These are phyloP conservation scores for Pseudogymnoascus sp. DNA, from an alignment of 2,329 filamentous ascomycete genomes.

Conservation along the genomic window DNA sequence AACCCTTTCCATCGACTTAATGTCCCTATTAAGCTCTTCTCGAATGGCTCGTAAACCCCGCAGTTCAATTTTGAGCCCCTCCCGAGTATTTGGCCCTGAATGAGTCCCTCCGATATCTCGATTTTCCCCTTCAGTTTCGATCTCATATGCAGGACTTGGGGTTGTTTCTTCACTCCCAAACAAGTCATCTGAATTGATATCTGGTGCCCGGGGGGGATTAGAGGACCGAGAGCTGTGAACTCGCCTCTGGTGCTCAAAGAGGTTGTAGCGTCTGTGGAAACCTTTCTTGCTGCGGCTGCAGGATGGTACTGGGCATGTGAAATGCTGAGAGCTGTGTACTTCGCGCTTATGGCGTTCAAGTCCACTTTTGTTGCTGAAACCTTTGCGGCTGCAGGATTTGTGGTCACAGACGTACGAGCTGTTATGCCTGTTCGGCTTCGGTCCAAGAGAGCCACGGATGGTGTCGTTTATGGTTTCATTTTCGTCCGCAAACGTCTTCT, in stretches of 20 bases:
- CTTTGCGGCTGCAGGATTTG: not conserved
- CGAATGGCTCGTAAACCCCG: not conserved
- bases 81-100: not conserved
- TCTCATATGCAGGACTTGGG: not conserved
- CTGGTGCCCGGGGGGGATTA: not conserved
- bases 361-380: not conserved
- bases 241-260: not conserved
- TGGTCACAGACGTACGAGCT: not conserved
- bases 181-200: not conserved
- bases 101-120: not conserved
- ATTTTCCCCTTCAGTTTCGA: not conserved
- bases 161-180: not conserved
- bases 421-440: not conserved
- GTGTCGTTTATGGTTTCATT: not conserved
- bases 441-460: not conserved
- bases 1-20: not conserved
- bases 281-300: not conserved
- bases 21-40: not conserved
- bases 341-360: not conserved
- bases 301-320: not conserved
- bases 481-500: not conserved
- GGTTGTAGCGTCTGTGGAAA: not conserved
- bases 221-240: not conserved
- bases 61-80: not conserved
- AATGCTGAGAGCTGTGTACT: not conserved